Evolutionary conservation across 306 rosid species (phyloP).

Genomic region (Prunus campanulata): DNA sequence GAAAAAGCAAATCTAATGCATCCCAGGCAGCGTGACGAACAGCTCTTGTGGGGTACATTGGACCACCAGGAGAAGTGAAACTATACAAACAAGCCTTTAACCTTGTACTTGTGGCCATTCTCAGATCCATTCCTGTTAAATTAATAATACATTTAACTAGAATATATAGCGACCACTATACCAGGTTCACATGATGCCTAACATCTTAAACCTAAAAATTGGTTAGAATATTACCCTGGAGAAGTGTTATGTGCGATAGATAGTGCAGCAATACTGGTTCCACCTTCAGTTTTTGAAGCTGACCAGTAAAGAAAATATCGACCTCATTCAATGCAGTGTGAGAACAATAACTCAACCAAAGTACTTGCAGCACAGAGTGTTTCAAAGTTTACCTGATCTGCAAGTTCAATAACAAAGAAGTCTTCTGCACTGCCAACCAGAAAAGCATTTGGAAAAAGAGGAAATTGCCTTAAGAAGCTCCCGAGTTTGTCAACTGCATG

Average conservation of each 20-base stretch:
- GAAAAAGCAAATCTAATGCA: constrained; percentile 82
- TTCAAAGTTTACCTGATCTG: constrained; percentile 65
- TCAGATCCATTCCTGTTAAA: constrained; percentile 74
- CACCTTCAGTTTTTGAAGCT: constrained; percentile 94
- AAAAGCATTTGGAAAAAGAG: constrained; percentile 76
- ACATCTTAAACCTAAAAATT: constrained; percentile 20
- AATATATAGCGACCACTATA: constrained; percentile 4
- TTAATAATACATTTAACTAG: constrained; percentile 14
- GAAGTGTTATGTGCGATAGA: constrained; percentile 68
- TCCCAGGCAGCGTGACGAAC: constrained; percentile 99
- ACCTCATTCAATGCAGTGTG: not conserved
- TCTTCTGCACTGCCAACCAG: constrained; percentile 82
- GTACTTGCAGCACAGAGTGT: no score
- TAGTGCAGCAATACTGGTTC: constrained; percentile 96
- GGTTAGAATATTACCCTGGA: constrained; percentile 56
- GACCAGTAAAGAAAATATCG: constrained; percentile 27
- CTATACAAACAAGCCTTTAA: constrained; percentile 86
- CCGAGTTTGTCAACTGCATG: constrained; percentile 71
- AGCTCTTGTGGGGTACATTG: constrained; percentile 95
- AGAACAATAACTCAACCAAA: not conserved
- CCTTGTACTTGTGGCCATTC: constrained; percentile 92
- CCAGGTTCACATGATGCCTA: constrained; percentile 21
- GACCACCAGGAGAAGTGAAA: constrained; percentile 96
- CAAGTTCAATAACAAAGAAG: constrained; percentile 83
- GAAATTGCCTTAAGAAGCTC: constrained; percentile 76